Conservation (phyloP, 306 rosid species). For the Cicer yamashitae region DNA sequence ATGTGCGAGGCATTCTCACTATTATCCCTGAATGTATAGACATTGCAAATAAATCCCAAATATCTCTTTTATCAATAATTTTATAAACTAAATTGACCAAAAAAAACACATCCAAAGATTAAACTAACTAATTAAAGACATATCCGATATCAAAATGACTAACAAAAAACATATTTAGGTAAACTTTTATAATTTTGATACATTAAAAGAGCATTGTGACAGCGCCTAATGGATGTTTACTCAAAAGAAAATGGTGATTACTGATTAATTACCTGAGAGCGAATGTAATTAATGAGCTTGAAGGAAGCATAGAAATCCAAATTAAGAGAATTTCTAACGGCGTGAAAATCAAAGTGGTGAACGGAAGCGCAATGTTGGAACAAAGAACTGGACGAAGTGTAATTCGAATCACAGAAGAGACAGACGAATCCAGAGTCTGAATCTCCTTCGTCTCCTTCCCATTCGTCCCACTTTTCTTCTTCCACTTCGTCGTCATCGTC, state of each 20-base stretch:
- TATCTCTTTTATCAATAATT: no score
- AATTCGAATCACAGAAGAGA: constrained; percentile 73
- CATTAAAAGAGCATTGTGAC: no score
- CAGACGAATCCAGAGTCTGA: constrained; percentile 56
- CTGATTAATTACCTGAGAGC: constrained; percentile 56
- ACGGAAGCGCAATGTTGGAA: constrained; percentile 65
- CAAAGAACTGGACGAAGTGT: constrained; percentile 49
- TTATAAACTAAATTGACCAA: no score
- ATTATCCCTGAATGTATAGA: no score
- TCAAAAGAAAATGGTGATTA: neutral
- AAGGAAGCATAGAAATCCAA: constrained; percentile 81
- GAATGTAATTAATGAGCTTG: constrained; percentile 81
- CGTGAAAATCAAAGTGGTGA: constrained; percentile 74
- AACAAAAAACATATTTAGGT: no score
- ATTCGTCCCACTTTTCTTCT: constrained; percentile 63
- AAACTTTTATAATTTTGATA: no score
- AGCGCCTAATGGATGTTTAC: no score
- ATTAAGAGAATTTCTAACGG: constrained; percentile 47
- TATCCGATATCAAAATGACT: no score
- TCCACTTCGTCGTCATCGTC: constrained; percentile 47
- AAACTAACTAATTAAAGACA: no score
- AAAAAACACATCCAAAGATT: no score
- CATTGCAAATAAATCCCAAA: no score
- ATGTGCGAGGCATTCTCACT: no score
- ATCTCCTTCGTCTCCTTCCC: constrained; percentile 63